A percentile compares a stretch with the other conserved stretches of the same genome.
Conservation (phyloP, 306 rosid species). For the Aeschynomene evenia region DNA sequence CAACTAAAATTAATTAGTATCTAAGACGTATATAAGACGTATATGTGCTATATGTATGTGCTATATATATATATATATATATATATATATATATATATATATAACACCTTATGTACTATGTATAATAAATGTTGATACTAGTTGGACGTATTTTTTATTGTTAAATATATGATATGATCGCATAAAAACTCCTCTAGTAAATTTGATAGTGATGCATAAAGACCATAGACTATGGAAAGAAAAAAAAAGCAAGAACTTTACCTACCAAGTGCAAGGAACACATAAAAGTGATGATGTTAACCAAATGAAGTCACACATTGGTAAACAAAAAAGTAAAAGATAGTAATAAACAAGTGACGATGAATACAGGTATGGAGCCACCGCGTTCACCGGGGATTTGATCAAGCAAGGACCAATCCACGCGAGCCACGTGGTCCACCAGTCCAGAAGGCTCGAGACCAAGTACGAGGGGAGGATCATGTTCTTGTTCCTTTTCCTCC, state of each 20-base stretch:
- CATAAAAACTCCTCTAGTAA: too few species aligned
- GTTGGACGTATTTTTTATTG: too few species aligned
- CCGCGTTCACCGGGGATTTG: constrained; percentile 81
- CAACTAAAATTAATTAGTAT: too few species aligned
- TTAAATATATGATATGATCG: too few species aligned
- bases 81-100: too few species aligned
- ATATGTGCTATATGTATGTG: too few species aligned
- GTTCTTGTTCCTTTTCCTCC: not conserved
- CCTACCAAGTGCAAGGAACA: not conserved
- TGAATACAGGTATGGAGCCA: constrained; percentile 71
- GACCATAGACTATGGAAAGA: not conserved
- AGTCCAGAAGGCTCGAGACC: constrained; percentile 80
- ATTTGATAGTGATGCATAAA: too few species aligned
- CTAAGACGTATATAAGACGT: too few species aligned
- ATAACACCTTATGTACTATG: too few species aligned
- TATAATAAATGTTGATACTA: too few species aligned
- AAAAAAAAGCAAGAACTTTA: not conserved
- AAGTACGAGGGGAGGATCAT: constrained; percentile 53
- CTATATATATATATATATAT: too few species aligned
- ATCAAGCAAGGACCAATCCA: constrained; percentile 57
- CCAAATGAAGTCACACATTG: not conserved
- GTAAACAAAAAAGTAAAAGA: too few species aligned
- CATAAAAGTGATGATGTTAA: not conserved
- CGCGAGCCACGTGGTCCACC: constrained; percentile 69
- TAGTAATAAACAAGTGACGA: not conserved